Conservation (phyloP, 176 grass and related monocot genomes). For the Melocanna baccifera region DNA sequence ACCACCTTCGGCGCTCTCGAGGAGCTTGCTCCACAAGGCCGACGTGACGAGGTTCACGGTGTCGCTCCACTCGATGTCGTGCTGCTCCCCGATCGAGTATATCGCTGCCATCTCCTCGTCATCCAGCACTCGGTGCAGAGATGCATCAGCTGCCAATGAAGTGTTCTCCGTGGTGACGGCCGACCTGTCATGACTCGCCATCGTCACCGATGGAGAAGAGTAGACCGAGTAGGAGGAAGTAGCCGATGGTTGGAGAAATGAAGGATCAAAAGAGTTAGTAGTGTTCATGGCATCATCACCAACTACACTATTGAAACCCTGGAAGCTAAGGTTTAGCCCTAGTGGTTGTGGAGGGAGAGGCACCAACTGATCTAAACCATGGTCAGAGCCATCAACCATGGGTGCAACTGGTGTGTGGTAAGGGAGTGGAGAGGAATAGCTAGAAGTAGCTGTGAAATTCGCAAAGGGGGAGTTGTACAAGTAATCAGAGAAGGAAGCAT, state of each 20-base stretch:
- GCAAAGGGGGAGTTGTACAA: constrained; percentile 33
- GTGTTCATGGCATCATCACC: constrained; percentile 27
- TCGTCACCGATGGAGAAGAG: constrained; percentile 31
- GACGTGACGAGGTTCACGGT: constrained; percentile 75
- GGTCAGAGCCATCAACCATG: constrained; percentile 32
- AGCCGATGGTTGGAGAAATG: constrained; percentile 45
- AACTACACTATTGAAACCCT: constrained; percentile 44
- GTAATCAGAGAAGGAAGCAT: constrained; percentile 46
- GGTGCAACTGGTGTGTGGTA: constrained; percentile 38
- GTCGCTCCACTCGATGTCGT: constrained; percentile 92
- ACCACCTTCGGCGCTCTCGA: constrained; percentile 59
- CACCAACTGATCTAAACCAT: constrained; percentile 37
- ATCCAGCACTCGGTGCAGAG: constrained; percentile 67
- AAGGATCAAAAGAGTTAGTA: constrained; percentile 24
- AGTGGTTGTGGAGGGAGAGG: constrained; percentile 64
- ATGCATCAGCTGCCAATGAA: constrained; percentile 13
- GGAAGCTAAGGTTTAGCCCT: constrained; percentile 82
- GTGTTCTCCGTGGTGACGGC: constrained; percentile 22
- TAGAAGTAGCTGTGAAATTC: constrained; percentile 19
- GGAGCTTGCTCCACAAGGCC: constrained; percentile 85
- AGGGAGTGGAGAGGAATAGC: constrained; percentile 25
- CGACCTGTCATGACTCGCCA: constrained; percentile 22
- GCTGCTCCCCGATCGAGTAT: constrained; percentile 66
- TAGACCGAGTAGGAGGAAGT: constrained; percentile 66
- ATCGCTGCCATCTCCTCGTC: constrained; percentile 82